A percentile compares a stretch with the other conserved stretches of the same genome.
These are phyloP conservation scores for Lactifluus hygrophoroides DNA, from an alignment of 768 basidiomycete species.

Conservation along the genomic window DNA sequence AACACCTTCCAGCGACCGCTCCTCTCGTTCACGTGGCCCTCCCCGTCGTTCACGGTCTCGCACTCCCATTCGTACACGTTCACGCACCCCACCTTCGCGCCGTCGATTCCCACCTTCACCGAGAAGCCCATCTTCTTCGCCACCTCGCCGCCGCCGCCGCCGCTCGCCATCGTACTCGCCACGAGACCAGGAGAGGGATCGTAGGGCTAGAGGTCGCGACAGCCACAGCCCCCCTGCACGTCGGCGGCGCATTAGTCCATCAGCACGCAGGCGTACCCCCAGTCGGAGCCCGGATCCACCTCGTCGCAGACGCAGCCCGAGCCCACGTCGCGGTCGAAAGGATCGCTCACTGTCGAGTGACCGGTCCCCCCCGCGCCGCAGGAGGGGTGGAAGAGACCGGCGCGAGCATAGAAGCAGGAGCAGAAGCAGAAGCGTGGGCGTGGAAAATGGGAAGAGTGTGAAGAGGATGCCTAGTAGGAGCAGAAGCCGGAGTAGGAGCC, in stretches of 20 bases:
- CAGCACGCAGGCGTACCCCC: constrained; percentile 29
- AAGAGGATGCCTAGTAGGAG: constrained; percentile 11
- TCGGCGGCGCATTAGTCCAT: constrained; percentile 24
- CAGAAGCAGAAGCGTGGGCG: constrained; percentile 4
- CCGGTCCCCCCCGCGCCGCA: constrained; percentile 24
- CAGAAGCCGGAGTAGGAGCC: constrained; percentile 10
- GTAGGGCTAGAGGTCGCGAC: constrained; percentile 25
- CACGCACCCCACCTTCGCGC: constrained; percentile 12
- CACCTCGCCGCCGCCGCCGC: constrained; percentile 31
- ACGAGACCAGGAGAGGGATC: constrained; percentile 27
- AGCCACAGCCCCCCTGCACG: constrained; percentile 48
- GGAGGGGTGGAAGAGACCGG: constrained; percentile 6
- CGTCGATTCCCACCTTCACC: constrained; percentile 21
- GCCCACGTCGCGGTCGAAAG: constrained; percentile 25
- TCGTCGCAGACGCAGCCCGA: constrained; percentile 39
- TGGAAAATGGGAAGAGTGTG: constrained; percentile 5
- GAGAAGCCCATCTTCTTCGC: constrained; percentile 18
- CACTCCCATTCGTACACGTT: constrained; percentile 18
- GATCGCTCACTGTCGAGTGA: constrained; percentile 30
- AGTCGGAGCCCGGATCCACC: constrained; percentile 27
- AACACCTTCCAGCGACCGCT: constrained; percentile 28
- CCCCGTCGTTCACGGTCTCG: constrained; percentile 27
- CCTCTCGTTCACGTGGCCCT: constrained; percentile 35
- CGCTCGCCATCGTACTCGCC: constrained; percentile 45
- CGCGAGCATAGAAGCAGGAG: constrained; percentile 8